Percentiles rank a stretch among this genome's conserved stretches.
Conservation (phyloP, 225 moss, liverwort and hornwort species). For the Neckera pumila region DNA sequence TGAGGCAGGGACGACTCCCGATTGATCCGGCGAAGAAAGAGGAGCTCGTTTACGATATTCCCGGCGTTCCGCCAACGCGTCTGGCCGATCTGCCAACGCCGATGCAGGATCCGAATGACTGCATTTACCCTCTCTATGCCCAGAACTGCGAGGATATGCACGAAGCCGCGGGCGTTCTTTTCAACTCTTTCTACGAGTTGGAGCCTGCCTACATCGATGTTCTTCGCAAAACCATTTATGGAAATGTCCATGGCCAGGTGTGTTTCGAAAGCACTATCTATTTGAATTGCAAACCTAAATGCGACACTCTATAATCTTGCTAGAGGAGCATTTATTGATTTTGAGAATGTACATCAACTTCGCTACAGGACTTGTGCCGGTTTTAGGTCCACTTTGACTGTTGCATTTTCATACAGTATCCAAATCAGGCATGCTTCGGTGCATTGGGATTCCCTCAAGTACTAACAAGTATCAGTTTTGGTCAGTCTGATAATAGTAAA, state of each 20-base stretch:
- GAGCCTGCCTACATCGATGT: conserved; percentile 7
- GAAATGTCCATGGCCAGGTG: conserved; percentile 7
- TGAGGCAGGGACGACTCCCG: conserved; percentile 21
- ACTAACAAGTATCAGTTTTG: too few species aligned
- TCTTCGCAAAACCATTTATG: conserved; percentile 22
- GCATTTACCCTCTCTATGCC: neutral
- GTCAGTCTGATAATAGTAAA: neutral
- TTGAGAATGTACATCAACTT: too few species aligned
- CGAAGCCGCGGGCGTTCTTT: conserved; percentile 24
- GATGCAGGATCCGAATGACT: conserved; percentile 1
- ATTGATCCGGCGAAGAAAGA: neutral
- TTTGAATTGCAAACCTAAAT: neutral
- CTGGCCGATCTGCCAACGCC: conserved; percentile 34
- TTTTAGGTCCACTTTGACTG: neutral
- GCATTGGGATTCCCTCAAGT: neutral
- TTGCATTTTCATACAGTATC: neutral
- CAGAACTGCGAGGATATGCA: conserved; percentile 24
- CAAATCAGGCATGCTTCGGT: neutral
- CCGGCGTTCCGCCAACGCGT: conserved; percentile 43
- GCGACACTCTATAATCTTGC: neutral
- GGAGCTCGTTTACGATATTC: conserved; percentile 27
- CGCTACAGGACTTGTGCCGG: neutral
- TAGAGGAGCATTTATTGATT: neutral
- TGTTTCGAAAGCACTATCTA: neutral
- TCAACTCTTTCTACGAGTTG: conserved; percentile 37